Evolutionary conservation across 139 green algal genomes (phyloP), one percentile per base, ranked within the genome.

Genomic region (Chlorella sp.): DNA sequence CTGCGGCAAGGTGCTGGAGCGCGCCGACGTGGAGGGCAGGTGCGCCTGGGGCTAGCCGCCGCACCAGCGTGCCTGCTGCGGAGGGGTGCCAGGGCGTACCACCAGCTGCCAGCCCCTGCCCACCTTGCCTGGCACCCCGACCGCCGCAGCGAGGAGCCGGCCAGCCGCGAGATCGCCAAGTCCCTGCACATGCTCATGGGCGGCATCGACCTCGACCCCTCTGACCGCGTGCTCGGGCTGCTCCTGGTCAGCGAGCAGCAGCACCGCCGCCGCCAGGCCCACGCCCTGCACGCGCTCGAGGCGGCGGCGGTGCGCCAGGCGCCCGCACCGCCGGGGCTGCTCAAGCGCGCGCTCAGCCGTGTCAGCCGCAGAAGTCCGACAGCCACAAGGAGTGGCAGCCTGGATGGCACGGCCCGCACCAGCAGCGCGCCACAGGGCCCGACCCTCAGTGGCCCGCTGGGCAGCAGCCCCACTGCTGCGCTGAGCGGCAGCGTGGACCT

Each of bases 181-280:
- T 80, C 64, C 6, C 40, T 85, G 7, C 63, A 74, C 50, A 29
- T 74, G 43, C 36, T 85, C 17, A 79, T 85, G 43, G 79, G 79
- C 36, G 74, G 72, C 33, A 80, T 81, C 14, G 79, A 85, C 48
- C 45, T 85, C 38, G 79, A 85, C 60, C 58, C 74, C 29, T 79
- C 79, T 71, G 72, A 77, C 27, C 59, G 72, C 3, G 45, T 84
- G 12, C 38, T 84, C 55, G 79, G 72, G 23, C 21, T 81, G 0
- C 77, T 74, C 9, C 50, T 84, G 23, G 79, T 84, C 3, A 55
- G 56, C 21, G 79, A 84, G 65, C 63, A 66, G 31, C 79, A 84
- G 59, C 33, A 55, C 53, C 45, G 25, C 12, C 56, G 79, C 31
- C 53, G 79, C 46, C 45, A 76, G 35, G 35, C 62, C 6, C 38